Conservation (phyloP, 768 basidiomycete genomes). For the Boletellus ananiceps region DNA sequence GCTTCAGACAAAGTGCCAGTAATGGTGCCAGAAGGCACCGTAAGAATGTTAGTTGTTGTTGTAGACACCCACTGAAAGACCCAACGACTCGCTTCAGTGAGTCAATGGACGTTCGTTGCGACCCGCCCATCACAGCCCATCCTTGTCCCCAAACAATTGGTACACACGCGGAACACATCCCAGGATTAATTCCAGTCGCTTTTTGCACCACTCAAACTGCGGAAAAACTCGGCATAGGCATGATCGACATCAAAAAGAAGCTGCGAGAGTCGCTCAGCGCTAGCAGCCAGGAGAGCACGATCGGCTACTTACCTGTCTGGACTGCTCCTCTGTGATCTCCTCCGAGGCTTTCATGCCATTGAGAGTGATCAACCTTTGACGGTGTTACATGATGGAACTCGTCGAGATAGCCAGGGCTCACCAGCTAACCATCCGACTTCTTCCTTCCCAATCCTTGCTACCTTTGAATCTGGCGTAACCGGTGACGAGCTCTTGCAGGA, state of each 20-base stretch:
- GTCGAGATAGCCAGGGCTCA: slow-evolving; percentile 32
- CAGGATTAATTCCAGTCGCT: slow-evolving; percentile 19
- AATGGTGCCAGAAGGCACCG: too few relatives aligned
- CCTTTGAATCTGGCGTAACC: slow-evolving; percentile 93
- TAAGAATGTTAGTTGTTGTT: too few relatives aligned
- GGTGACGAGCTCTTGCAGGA: slow-evolving; percentile 92
- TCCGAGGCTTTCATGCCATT: slow-evolving; percentile 98
- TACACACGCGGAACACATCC: not conserved
- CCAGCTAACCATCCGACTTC: slow-evolving; percentile 89
- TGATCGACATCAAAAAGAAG: slow-evolving; percentile 96
- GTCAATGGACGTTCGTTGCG: too few relatives aligned
- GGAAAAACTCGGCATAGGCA: slow-evolving; percentile 91
- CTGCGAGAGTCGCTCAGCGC: slow-evolving; percentile 34
- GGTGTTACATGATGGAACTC: not conserved
- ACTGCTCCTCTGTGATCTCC: slow-evolving; percentile 93
- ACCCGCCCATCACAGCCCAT: too few relatives aligned
- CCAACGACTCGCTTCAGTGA: too few relatives aligned
- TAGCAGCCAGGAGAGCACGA: not conserved
- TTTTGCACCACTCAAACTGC: slow-evolving; percentile 54
- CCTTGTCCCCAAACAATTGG: too few relatives aligned
- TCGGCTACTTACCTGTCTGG: slow-evolving; percentile 62
- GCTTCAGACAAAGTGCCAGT: too few relatives aligned
- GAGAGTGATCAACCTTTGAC: slow-evolving; percentile 82
- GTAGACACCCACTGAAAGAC: too few relatives aligned
- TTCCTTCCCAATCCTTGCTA: slow-evolving; percentile 94